A percentile compares a stretch with the other conserved stretches of the same genome.
These are phyloP conservation scores for Globisporangium megalacanthum DNA, from an alignment of 352 stramenopile species.

Conservation along the genomic window DNA sequence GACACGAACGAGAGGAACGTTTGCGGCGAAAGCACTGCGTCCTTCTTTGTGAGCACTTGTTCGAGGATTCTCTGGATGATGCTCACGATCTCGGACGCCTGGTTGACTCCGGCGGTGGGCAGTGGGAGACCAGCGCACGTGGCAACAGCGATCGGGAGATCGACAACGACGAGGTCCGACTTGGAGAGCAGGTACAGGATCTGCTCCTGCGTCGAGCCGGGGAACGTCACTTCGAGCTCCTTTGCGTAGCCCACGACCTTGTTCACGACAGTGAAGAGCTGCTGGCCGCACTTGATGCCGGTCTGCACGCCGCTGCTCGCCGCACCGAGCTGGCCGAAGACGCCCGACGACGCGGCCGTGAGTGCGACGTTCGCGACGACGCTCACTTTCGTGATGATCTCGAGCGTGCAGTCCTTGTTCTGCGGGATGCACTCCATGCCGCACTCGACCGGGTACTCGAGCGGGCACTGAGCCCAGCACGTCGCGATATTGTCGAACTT, in stretches of 20 bases:
- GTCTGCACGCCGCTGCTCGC: constrained; percentile 39
- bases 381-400: constrained; percentile 44
- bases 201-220: constrained; percentile 43
- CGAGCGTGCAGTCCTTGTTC: constrained; percentile 48
- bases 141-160: constrained; percentile 45
- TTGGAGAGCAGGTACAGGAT: constrained; percentile 48
- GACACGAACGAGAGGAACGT: constrained; percentile 3
- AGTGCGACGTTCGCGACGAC: constrained; percentile 43
- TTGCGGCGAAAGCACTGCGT: constrained; percentile 23
- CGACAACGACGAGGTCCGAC: constrained; percentile 45
- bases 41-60: constrained; percentile 27
- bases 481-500: constrained; percentile 17
- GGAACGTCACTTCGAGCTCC: constrained; percentile 26
- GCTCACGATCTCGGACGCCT: constrained; percentile 5
- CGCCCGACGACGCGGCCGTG: constrained; percentile 41
- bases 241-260: constrained; percentile 38
- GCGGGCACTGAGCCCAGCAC: constrained; percentile 67
- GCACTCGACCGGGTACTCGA: constrained; percentile 71
- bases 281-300: constrained; percentile 39
- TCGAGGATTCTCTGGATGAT: constrained; percentile 15
- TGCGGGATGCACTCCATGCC: constrained; percentile 56
- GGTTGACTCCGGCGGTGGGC: constrained; percentile 2
- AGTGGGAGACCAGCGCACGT: constrained; percentile 30
- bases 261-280: constrained; percentile 39
- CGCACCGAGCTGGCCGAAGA: constrained; percentile 40